These are phyloP conservation scores for sorghum (Sorghum bicolor) DNA, from an alignment of 176 grass and related monocot species.

Conservation along the genomic window Sorghum_bicolor_NCBIv3 NC_012873.2:5002501-5003000, in stretches of 20 bases:
- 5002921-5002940: no score
- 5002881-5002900: neutral
- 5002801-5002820: neutral
- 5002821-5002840: neutral
- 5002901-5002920: neutral
- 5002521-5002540: neutral
- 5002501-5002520: neutral
- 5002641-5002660: slow-evolving; percentile 39
- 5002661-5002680: slow-evolving; percentile 25
- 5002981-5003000: neutral
- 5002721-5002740: neutral
- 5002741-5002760: neutral
- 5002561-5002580: neutral
- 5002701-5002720: neutral
- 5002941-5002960: neutral
- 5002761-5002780: neutral
- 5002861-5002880: neutral
- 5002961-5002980: neutral
- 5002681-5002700: slow-evolving; percentile 19
- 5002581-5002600: slow-evolving; percentile 31
- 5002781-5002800: neutral
- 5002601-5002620: slow-evolving; percentile 37
- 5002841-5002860: neutral
- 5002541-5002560: neutral
- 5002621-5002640: slow-evolving; percentile 49